These are phyloP conservation scores for Simplicillium sp. DNA, from an alignment of 2,329 filamentous ascomycete genomes.

Conservation along the genomic window DNA sequence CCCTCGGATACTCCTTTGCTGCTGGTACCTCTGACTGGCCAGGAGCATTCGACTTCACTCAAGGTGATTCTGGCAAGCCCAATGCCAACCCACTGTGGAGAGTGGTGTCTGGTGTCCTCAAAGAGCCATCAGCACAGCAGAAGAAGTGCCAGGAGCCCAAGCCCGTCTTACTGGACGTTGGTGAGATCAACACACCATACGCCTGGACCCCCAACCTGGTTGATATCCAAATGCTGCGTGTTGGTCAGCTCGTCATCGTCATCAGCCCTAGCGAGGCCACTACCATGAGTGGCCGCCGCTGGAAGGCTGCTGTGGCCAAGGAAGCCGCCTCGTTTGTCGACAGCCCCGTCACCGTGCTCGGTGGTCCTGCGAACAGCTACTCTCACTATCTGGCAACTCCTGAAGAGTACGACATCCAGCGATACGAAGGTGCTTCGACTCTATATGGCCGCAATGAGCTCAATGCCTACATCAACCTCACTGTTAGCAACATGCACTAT, in stretches of 20 bases:
- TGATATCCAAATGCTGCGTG: conserved; percentile 75
- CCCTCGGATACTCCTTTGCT: conserved; percentile 85
- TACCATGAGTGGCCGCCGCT: conserved; percentile 84
- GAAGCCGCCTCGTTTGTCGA: conserved; percentile 39
- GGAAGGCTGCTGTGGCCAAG: conserved; percentile 59
- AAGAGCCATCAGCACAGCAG: conserved; percentile 61
- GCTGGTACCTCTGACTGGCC: conserved; percentile 89
- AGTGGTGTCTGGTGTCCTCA: conserved; percentile 63
- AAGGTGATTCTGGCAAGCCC: conserved; percentile 67
- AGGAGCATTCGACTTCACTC: conserved; percentile 86
- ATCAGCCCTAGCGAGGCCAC: conserved; percentile 81
- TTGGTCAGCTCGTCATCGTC: conserved; percentile 77
- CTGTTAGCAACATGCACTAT: conserved; percentile 47
- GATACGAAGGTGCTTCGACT: conserved; percentile 89
- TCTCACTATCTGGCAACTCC: conserved; percentile 71
- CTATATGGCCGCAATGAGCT: conserved; percentile 77
- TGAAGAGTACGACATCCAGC: conserved; percentile 74
- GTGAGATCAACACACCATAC: conserved; percentile 70
- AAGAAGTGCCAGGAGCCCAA: conserved; percentile 70
- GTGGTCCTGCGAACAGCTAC: conserved; percentile 86
- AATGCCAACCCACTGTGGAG: conserved; percentile 67
- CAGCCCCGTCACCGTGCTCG: conserved; percentile 67
- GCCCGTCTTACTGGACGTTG: conserved; percentile 80
- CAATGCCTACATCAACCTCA: conserved; percentile 79
- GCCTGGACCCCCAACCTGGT: conserved; percentile 87